Base-by-base conservation (phyloP, 2,329 filamentous ascomycete species). In the Fusarium annulatum region DNA sequence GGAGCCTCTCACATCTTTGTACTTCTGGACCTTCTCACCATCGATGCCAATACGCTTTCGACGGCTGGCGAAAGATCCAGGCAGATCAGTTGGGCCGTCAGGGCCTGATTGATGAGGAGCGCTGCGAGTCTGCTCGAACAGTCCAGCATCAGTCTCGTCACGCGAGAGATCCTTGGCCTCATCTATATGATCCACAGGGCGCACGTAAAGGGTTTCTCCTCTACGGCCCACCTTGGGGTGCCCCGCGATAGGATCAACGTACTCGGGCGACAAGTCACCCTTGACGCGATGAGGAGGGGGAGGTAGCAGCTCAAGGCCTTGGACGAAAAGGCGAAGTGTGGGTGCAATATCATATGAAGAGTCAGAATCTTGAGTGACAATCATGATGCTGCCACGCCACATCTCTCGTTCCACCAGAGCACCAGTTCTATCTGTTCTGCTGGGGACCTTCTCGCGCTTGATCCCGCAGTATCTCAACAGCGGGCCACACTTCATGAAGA, bases 331-430 rank as follows among this genome's bases (percentile, higher is more conserved):
- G 48, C 95, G 89, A 72, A 99, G 84, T 1, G 89, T 93, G 8
- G 96, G 96, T 1, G 88, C 88, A 53, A 94, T 91, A 49, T 91
- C 89, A 79, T 98, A 97, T 2, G 92, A 93, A 5, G 96, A 98
- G 45, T 92, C 89, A 4, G 90, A 88, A 79, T 99, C 96, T 59
- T 91, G 88, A 0, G 96, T 98, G 28, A 99, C 95, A 77, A 99
- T 97, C 94, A 99, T 95, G 64, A 98, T 88, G 68, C 91, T 97
- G 9, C 96, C 96, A 80, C 95, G 90, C 96, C 96, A 99, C 26
- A 96, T 91, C 77, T 97, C 94, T 58, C 90, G 89, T 48, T 94
- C 91, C 0, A 79, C 61, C 18, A 79, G 64, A 4, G 78, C 73
- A 72, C 61, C 74, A 18, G 74, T 65, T 28, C 72, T 78, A 45